Evolutionary conservation across 2,329 filamentous ascomycete species (phyloP).

Genomic region (Reticulascus tulasneorum): DNA sequence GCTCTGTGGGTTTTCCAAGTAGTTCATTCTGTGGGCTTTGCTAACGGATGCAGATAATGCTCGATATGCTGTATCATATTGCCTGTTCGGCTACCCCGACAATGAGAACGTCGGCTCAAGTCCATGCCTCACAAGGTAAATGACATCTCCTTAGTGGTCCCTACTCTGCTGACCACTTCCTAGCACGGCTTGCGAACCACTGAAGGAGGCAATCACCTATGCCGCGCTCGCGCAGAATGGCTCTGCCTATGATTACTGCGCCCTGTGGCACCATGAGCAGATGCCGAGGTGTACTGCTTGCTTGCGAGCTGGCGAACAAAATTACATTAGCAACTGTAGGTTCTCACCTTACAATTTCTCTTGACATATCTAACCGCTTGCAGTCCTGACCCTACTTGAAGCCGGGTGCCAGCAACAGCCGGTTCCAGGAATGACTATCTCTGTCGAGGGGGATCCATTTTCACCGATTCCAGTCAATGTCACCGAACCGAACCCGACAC

Average conservation of each 20-base stretch:
- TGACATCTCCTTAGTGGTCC: not conserved
- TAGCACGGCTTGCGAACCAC: slow-evolving; percentile 50
- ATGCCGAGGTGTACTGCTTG: slow-evolving; percentile 45
- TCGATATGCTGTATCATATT: slow-evolving; percentile 51
- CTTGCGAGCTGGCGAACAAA: slow-evolving; percentile 30
- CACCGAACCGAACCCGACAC: slow-evolving; percentile 41
- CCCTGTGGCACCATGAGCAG: slow-evolving; percentile 37
- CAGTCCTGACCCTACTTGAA: slow-evolving; percentile 47
- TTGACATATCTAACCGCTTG: slow-evolving; percentile 5
- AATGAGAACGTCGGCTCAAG: slow-evolving; percentile 36
- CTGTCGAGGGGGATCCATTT: slow-evolving; percentile 50
- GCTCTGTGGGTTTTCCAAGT: slow-evolving; percentile 43
- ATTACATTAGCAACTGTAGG: slow-evolving; percentile 53
- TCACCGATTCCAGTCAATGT: slow-evolving; percentile 43
- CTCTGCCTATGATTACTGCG: slow-evolving; percentile 51
- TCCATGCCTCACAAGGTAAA: slow-evolving; percentile 51
- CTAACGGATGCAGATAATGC: slow-evolving; percentile 46
- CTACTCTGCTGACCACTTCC: slow-evolving; percentile 18
- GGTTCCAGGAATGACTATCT: slow-evolving; percentile 39
- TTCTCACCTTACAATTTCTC: slow-evolving; percentile 3
- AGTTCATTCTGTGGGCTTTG: not conserved
- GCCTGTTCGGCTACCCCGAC: slow-evolving; percentile 47
- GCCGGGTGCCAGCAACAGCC: slow-evolving; percentile 55
- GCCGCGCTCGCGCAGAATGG: slow-evolving; percentile 43
- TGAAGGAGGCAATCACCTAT: slow-evolving; percentile 43